Evolutionary conservation across 257 asterid genomes (phyloP).

Genomic region (Nicotiana benthamiana): DNA sequence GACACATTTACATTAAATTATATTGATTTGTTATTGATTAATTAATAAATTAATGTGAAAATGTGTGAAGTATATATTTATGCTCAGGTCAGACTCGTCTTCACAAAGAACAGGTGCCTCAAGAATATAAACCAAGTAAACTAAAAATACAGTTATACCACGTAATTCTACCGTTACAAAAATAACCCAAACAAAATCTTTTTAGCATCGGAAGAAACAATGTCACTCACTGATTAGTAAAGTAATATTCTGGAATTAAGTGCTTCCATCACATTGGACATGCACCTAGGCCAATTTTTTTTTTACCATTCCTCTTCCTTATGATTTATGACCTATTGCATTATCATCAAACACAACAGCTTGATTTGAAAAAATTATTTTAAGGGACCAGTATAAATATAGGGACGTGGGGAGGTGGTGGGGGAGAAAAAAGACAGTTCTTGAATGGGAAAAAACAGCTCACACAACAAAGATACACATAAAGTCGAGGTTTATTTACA

Average conservation of each 20-base stretch:
- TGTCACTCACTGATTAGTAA: background rate
- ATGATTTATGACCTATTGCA: background rate
- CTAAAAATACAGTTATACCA: no score
- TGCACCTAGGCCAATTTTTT: background rate
- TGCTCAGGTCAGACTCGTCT: no score
- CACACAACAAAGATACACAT: background rate
- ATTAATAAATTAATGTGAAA: no score
- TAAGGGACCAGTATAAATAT: background rate
- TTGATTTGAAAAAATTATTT: background rate
- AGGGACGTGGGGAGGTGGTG: background rate
- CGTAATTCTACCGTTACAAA: background rate
- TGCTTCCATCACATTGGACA: background rate
- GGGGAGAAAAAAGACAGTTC: background rate
- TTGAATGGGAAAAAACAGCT: background rate
- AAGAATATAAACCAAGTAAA: no score
- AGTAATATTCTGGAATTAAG: slow-evolving; percentile 4
- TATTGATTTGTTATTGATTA: no score
- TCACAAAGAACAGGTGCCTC: no score
- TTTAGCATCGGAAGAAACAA: slow-evolving; percentile 3
- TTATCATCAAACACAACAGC: background rate
- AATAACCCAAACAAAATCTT: background rate
- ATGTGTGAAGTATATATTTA: no score
- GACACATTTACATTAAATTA: no score
- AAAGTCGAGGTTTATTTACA: background rate
- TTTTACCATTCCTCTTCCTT: background rate